Evolutionary conservation across 768 basidiomycete genomes (phyloP).

Genomic region (Brasilioporus rufonigricans): DNA sequence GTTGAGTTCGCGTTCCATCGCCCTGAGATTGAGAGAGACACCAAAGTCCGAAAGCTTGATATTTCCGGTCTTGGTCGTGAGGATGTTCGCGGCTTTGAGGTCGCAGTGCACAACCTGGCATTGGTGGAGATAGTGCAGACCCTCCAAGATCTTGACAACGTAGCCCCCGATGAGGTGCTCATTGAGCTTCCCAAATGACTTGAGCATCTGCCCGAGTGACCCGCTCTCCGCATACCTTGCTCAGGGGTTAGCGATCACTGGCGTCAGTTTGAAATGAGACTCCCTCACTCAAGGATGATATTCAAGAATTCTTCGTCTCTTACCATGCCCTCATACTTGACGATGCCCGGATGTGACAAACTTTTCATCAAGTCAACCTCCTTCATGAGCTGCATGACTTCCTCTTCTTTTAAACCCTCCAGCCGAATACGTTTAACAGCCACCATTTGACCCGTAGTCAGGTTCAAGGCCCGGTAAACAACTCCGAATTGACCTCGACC

Average conservation of each 20-base stretch:
- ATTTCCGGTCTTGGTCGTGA: constrained; percentile 98
- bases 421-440: constrained; percentile 96
- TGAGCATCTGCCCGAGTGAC: constrained; percentile 88
- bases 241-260: constrained; percentile 14
- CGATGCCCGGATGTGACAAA: constrained; percentile 90
- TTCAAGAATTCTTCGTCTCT: constrained; percentile 85
- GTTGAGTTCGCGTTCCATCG: constrained; percentile 81
- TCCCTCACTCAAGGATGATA: constrained; percentile 87
- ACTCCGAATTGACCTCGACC: constrained; percentile 96
- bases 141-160: constrained; percentile 95
- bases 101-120: constrained; percentile 96
- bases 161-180: constrained; percentile 90
- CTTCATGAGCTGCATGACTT: constrained; percentile 86
- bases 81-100: constrained; percentile 96
- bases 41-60: constrained; percentile 98
- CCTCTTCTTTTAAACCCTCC: constrained; percentile 86
- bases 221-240: constrained; percentile 93
- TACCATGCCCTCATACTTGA: constrained; percentile 96
- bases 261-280: background rate
- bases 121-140: constrained; percentile 87
- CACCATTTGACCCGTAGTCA: constrained; percentile 96
- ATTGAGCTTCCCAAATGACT: constrained; percentile 91
- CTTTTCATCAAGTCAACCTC: constrained; percentile 94
- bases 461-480: constrained; percentile 91
- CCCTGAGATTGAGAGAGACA: constrained; percentile 92